Base-by-base conservation (phyloP, 2,329 filamentous ascomycete species). In the Xylogone sp. region DNA sequence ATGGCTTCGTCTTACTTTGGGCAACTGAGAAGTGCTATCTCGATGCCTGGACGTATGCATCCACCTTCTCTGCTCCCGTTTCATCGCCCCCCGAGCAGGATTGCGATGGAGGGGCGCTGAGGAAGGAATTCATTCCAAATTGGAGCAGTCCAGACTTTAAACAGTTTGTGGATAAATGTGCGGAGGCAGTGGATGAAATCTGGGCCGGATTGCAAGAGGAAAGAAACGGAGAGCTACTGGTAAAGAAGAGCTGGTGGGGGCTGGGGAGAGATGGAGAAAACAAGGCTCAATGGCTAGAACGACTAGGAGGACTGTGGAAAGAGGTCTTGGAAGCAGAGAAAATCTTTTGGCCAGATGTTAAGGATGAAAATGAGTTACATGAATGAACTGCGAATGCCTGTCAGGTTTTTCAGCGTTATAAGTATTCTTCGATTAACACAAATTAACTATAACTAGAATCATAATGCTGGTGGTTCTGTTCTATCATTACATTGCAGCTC, bases 1-100 rank as follows among this genome's bases (percentile, higher is more conserved):
- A 90, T 64, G 86, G 84, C 5, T 74, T 89, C 55, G 78, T 89
- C 2, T 76, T 88, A n/a, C 78, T 91, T 21, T 92, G 86, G 83
- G 83, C 82, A n/a, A 90, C 85, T 1, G 88, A 93, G 69, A 81
- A 75, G 45, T 45, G 76, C 53, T 86, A 86, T 62, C 63, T 84
- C 18, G 73, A 78, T 39, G 76, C 82, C 12, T 86, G 83, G 83
- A 72, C 70, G 9, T 78, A 74, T 65, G 76, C 77, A 3, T 72
- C 65, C 55, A 56, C 22, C 21, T 43, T 31, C 13, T 22, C 64
- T 3, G 69, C 65, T 61, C 71, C 69, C n/a, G n/a, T n/a, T 20
- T 62, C 58, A 3, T 52, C 45, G 4, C 57, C 63, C 42, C 68
- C 75, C 58, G 64, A 70, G 18, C 57, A 61, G 1, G 84, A 87